Evolutionary conservation across 2,329 filamentous ascomycete species (phyloP), one percentile per base, ranked within the genome.

Genomic region (Hypoxylon sp.): DNA sequence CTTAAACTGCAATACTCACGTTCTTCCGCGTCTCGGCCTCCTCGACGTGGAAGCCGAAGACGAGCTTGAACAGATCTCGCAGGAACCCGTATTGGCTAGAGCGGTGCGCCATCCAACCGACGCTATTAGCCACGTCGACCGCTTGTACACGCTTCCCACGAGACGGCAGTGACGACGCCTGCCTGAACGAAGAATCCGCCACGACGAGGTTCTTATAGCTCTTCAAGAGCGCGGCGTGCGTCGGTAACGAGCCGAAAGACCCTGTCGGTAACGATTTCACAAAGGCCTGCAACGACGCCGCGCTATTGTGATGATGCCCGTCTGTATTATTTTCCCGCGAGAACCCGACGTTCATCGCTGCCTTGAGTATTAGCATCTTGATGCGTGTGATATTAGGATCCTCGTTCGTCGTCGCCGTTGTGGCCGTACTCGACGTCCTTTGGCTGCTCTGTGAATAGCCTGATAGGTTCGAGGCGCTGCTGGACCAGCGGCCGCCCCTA

Each of bases 341-440:
- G 81, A 92, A 97, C 10, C 94, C 94, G 2, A 92, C 88, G 76
- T 95, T 95, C 82, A 95, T 90, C 25, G 94, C 95, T 0, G 95
- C 94, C 77, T 94, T 94, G 44, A 97, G 84, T 33, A 97, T 90
- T 8, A 98, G 85, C 13, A 91, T 85, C 80, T 95, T 96, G 49
- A 97, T 85, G 11, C 93, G 89, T 10, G 89, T 87, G 37, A 97
- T 86, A 74, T 96, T 94, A 14, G 89, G 83, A 73, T 97, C 93
- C 79, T 97, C 94, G 2, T 85, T 83, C 3, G 86, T 82, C 1
- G 90, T 88, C 0, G 89, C 87, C 0, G 91, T 92, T 0, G 91
- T 94, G 1, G 91, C 90, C 0, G 92, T 93, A 75, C 90, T 93
- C 25, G 89, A 89, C 1, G 89, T 90, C 66, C 87, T 85, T 66